phyloP scores from a whole-genome alignment of 2,329 filamentous ascomycete genomes.

The Orbilia quercus region DNA sequence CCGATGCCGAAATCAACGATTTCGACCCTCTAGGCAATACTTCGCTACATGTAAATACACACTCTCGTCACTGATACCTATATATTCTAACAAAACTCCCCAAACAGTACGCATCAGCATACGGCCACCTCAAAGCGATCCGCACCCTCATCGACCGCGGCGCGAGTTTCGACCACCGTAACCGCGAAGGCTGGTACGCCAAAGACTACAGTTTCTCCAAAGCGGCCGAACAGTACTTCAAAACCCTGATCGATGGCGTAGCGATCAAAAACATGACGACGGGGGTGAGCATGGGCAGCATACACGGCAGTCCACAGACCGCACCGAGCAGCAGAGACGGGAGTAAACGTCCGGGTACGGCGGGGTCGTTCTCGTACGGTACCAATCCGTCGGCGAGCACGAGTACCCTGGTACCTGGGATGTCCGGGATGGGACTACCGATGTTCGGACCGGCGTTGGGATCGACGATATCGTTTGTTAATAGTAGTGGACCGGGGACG shows the following conservation, averaged over 20 bases:
- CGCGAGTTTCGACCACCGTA: slow-evolving; percentile 57
- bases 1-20: slow-evolving; percentile 64
- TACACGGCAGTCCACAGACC: slow-evolving; percentile 19
- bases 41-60: slow-evolving; percentile 56
- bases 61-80: background rate
- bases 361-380: slow-evolving; percentile 42
- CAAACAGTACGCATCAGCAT: slow-evolving; percentile 59
- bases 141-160: slow-evolving; percentile 59
- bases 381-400: slow-evolving; percentile 22
- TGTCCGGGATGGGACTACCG: background rate
- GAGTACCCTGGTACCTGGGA: slow-evolving; percentile 20
- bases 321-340: slow-evolving; percentile 45
- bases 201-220: slow-evolving; percentile 59
- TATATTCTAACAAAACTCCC: slow-evolving; percentile 8
- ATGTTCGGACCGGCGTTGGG: slow-evolving; percentile 21
- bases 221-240: slow-evolving; percentile 59
- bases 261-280: slow-evolving; percentile 43
- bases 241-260: slow-evolving; percentile 53
- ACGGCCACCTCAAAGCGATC: slow-evolving; percentile 60
- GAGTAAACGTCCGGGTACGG: slow-evolving; percentile 43
- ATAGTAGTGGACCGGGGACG: slow-evolving; percentile 22
- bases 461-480: slow-evolving; percentile 18
- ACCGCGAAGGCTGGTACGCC: slow-evolving; percentile 59
- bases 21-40: slow-evolving; percentile 58
- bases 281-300: background rate